Percentiles rank a stretch among this genome's conserved stretches.
Conservation (phyloP, 805 yeast genomes). For the Starmerella powellii region DNA sequence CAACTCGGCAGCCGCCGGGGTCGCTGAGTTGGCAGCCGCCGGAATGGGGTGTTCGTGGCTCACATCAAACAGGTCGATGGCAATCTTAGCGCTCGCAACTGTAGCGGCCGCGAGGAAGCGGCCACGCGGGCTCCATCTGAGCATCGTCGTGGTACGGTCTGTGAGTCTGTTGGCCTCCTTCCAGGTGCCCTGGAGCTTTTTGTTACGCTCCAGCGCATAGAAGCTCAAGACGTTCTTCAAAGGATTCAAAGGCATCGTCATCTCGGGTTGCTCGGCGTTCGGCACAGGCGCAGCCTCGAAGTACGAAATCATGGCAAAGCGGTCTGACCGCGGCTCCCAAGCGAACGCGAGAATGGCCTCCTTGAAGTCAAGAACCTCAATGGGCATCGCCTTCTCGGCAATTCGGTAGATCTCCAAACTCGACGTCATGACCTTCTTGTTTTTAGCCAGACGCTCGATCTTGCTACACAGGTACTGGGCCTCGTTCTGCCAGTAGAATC, state of each 20-base stretch:
- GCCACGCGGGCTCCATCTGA: slow-evolving; percentile 87
- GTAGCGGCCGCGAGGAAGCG: slow-evolving; percentile 56
- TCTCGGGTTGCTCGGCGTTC: slow-evolving; percentile 8
- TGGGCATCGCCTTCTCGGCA: slow-evolving; percentile 82
- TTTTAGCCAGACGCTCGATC: slow-evolving; percentile 93
- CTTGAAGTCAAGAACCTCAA: slow-evolving; percentile 84
- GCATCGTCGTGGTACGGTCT: slow-evolving; percentile 56
- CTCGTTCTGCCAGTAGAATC: slow-evolving; percentile 86
- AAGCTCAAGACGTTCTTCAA: slow-evolving; percentile 50
- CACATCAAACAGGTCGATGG: slow-evolving; percentile 73
- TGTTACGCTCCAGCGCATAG: slow-evolving; percentile 62
- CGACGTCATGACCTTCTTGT: slow-evolving; percentile 82
- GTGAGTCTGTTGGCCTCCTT: slow-evolving; percentile 45
- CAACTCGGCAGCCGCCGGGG: slow-evolving; percentile 34
- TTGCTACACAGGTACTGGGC: slow-evolving; percentile 78
- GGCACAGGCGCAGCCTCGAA: slow-evolving; percentile 31
- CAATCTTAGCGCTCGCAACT: slow-evolving; percentile 35
- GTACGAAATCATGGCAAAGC: slow-evolving; percentile 70
- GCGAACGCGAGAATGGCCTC: slow-evolving; percentile 79
- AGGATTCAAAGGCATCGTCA: slow-evolving; percentile 19
- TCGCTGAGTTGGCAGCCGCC: slow-evolving; percentile 16
- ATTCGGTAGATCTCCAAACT: slow-evolving; percentile 84
- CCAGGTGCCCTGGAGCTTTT: slow-evolving; percentile 46
- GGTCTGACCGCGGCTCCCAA: slow-evolving; percentile 91
- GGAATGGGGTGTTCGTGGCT: slow-evolving; percentile 43